Conservation (phyloP, 257 asterid genomes). For the Handroanthus guayacan region DNA sequence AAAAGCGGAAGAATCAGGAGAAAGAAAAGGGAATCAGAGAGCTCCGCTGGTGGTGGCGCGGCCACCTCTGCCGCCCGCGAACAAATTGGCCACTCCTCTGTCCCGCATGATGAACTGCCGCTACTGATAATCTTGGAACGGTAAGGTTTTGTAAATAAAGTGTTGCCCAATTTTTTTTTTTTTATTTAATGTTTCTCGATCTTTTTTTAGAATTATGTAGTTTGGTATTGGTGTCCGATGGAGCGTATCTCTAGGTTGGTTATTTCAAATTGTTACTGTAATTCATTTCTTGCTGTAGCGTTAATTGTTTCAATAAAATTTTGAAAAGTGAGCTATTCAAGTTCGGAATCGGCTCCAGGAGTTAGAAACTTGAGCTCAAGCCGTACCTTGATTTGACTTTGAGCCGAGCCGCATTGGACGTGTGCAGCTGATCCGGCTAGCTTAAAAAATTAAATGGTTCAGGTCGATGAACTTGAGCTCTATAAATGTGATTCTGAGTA, state of each 20-base stretch:
- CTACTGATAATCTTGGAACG: slow-evolving; percentile 16
- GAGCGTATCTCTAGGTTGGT: not conserved
- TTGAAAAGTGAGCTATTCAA: slow-evolving; percentile 6
- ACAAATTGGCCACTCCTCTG: slow-evolving; percentile 23
- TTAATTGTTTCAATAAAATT: not conserved
- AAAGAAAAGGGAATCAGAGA: not conserved
- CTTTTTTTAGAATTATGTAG: not conserved
- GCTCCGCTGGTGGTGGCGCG: slow-evolving; percentile 40
- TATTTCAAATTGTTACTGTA: slow-evolving; percentile 11
- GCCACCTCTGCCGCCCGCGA: slow-evolving; percentile 33
- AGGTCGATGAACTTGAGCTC: slow-evolving; percentile 9
- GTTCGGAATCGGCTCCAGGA: not conserved
- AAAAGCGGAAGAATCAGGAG: not conserved
- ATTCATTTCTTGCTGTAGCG: not conserved
- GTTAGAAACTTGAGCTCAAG: not conserved
- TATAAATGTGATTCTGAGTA: slow-evolving; percentile 1
- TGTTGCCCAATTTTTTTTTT: not conserved
- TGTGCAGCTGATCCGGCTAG: not conserved
- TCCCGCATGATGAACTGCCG: slow-evolving; percentile 32
- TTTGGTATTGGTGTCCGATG: not conserved
- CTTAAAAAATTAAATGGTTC: not conserved
- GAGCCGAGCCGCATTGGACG: not conserved
- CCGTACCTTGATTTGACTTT: slow-evolving; percentile 7
- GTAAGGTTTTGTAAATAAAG: slow-evolving; percentile 19
- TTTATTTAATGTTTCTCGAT: no score